Base-by-base conservation (phyloP, 148 eudicot species). In the Cornus suecica region DNA sequence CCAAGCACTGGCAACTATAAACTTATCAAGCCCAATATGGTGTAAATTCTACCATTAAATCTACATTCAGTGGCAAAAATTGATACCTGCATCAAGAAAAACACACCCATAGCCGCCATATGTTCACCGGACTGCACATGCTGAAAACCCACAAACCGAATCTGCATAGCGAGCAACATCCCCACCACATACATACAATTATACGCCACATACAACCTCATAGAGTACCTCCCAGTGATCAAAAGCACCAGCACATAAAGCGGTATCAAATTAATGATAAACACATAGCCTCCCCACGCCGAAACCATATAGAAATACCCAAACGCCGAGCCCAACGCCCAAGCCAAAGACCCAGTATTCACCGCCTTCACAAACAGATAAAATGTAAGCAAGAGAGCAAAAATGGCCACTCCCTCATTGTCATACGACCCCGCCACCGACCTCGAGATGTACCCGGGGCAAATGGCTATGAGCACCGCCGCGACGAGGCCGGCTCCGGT, bases 31-130 rank as follows among this genome's bases (percentile, higher is more conserved):
- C 61, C 25, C 24, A 70, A 48, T 26, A 28, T 27, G 0, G 1
- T 48, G 20, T 48, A 16, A 48, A 48, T 1, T 11, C 42, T 48
- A 11, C 15, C 54, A 48, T 48, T 16, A 16, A 48, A 16, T 16
- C 54, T 48, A 37, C 9, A 37, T 6, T 37, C 42, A 1, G 42
- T 13, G 54, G 15, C 54, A 13, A 3, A 16, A 68, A 68, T 13
- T 7, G 18, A 32, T 87, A 95, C 97, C 97, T 95, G 99, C 78
- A 92, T 84, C 87, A 95, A 87, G 97, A 95, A 95, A 81, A 95
- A 95, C 76, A 95, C 97, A 26, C 99, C 99, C 99, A 95, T 89
- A 24, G 99, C 97, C 65, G 94, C 99, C 99, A 95, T 92, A 86
- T 95, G 99, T 85, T 95, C 99, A 45, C 99, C 99, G 14, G 99